Base-by-base conservation (phyloP, 2,329 filamentous ascomycete genomes). In the Elsinoe batatas region DNA sequence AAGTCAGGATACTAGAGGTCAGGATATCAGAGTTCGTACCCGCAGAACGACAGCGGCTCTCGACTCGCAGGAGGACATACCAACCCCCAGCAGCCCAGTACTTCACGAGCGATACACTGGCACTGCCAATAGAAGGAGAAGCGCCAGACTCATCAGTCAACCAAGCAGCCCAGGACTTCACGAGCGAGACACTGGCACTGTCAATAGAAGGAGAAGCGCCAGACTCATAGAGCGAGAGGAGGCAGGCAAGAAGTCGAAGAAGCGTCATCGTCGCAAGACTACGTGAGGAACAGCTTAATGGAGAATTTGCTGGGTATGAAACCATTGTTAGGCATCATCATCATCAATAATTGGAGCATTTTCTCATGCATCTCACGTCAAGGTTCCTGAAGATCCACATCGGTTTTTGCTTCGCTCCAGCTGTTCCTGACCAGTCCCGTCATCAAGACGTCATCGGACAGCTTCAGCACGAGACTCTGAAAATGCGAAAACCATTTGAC, bases 401-500 rank as follows among this genome's bases (percentile, higher is more conserved):
- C 44, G 5, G 4, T 38, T 51, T 51, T 38, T 51, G 47, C 47
- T 51, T 51, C 38, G 32, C 47, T 33, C 32, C 37, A 35, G 32
- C 47, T 51, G 47, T 37, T 37, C 22, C 40, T 18, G 26, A 12
- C 7, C 30, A 26, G 12, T 35, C 11, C 8, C 18, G 26, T 32
- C 47, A 51, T 51, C 7, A 35, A 2, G 13, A 22, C 47, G 47
- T 51, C 47, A 51, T 51, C 47, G 33, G 32, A 51, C 47, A 51
- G 47, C 47, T 51, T 15, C 17, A 51, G 33, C 47, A 51, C 47
- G 47, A 51, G 47, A 51, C 47, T 37, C 18, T 20, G 6, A 36
- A 50, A 50, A 8, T 38, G 33, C 32, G 13, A 51, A 51, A 51
- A 51, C 15, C 35, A 38, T 15, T 26, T 35, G 17, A 44, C 10